Evolutionary conservation across 108 stramenopile genomes (phyloP), one percentile per base, ranked within the genome.

Genomic region (Nitzschia sp.): DNA sequence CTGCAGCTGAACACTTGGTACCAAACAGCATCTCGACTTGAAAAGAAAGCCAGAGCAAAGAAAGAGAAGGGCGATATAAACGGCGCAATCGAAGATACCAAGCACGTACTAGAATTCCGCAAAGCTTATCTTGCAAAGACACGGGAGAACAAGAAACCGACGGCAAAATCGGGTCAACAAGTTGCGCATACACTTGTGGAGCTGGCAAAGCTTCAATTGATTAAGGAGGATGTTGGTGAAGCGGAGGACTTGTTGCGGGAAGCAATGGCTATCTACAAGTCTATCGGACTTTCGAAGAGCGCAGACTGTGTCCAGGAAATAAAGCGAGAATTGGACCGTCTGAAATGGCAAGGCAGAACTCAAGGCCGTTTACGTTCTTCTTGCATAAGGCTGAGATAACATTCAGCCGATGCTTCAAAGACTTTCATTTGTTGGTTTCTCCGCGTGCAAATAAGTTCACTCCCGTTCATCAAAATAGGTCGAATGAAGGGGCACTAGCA

Each of bases 391-490:
- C n/a, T n/a, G n/a, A n/a, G n/a, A n/a, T n/a, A n/a, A n/a, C n/a
- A n/a, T n/a, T n/a, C n/a, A n/a, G n/a, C n/a, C n/a, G n/a, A n/a
- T n/a, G n/a, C n/a, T n/a, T n/a, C n/a, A n/a, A n/a, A n/a, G n/a
- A n/a, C n/a, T n/a, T n/a, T n/a, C n/a, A n/a, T n/a, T n/a, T n/a
- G n/a, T n/a, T n/a, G n/a, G n/a, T n/a, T n/a, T n/a, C n/a, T n/a
- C n/a, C n/a, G n/a, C n/a, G n/a, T n/a, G n/a, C n/a, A n/a, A n/a
- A n/a, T n/a, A n/a, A n/a, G n/a, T n/a, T n/a, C n/a, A n/a, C n/a
- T n/a, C n/a, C n/a, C n/a, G n/a, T n/a, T 42, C 38, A 6, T 42
- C 38, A 42, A 42, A 71, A 71, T 8, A 71, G 24, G 61, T 71
- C 70, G 46, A 61, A 71, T 2, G 70, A 71, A 11, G 59, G 59